Base-by-base conservation (phyloP, 345 rosid species). In the Raphanus sativus region DNA sequence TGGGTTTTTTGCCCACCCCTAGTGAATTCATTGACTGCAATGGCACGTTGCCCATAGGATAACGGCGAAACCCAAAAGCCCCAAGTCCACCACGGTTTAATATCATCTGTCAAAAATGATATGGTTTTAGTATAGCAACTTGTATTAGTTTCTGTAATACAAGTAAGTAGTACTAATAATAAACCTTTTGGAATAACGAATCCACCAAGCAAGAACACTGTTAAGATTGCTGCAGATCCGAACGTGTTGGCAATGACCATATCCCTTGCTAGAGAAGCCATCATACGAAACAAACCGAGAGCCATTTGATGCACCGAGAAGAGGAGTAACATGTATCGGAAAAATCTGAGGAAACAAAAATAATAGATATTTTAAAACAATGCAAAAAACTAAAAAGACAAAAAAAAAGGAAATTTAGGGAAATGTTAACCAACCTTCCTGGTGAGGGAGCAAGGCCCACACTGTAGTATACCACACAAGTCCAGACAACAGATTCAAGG, bases 81-180 rank as follows among this genome's bases (percentile, higher is more conserved):
- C 98, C 98, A 94, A 38, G 73, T 11, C 98, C 97, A 94, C 97
- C 96, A 89, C 0, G 97, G 91, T 59, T 87, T 90, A 69, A 91
- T 89, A 71, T 74, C 71, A 32, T 62, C 98, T 94, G 93, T 74
- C 33, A 71, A 21, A 75, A 32, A 55, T 59, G 12, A 33, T 9
- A 48, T 0, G 15, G 54, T 64, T 38, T 59, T 74, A 28, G 26
- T 64, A 21, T 7, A 64, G 3, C 66, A 63, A 74, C 28, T 29
- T 0, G 1, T 15, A 55, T 3, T n/a, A 79, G 10, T 62, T 12
- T 17, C 28, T 28, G 30, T 9, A 13, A 65, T 32, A 25, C 4
- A 52, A 6, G 24, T 21, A 21, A 21, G 21, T 1, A 52, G 25
- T 52, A 52, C 9, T 52, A 16, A 16, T 52, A 52, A 52, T 4